Evolutionary conservation across 805 yeast genomes (phyloP).

Genomic region (Wickerhamomyces mucosus): DNA sequence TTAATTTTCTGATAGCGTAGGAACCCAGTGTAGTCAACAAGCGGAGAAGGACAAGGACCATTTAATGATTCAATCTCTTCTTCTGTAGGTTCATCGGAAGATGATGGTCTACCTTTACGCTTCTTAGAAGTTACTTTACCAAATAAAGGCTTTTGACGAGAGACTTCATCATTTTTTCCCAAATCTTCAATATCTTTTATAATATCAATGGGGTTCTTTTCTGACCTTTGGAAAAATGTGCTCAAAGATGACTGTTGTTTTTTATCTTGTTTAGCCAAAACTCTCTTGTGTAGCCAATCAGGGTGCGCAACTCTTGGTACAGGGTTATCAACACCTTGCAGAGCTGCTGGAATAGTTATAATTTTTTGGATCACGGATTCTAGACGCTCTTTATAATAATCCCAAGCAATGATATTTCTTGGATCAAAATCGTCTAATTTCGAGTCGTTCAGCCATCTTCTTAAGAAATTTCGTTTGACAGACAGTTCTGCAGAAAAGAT

Average conservation of each 20-base stretch:
- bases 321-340: slow-evolving; percentile 81
- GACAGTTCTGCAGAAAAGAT: slow-evolving; percentile 76
- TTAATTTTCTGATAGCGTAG: slow-evolving; percentile 73
- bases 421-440: slow-evolving; percentile 77
- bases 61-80: slow-evolving; percentile 42
- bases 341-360: slow-evolving; percentile 94
- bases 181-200: slow-evolving; percentile 72
- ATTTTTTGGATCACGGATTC: slow-evolving; percentile 92
- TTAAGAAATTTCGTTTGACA: slow-evolving; percentile 62
- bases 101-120: slow-evolving; percentile 20
- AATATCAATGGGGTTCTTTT: slow-evolving; percentile 29
- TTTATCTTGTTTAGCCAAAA: slow-evolving; percentile 51
- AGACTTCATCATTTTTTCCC: slow-evolving; percentile 28
- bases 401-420: slow-evolving; percentile 87
- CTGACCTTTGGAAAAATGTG: slow-evolving; percentile 43
- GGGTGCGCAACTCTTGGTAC: slow-evolving; percentile 94
- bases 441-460: slow-evolving; percentile 82
- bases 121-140: slow-evolving; percentile 30
- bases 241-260: slow-evolving; percentile 62
- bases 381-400: slow-evolving; percentile 78
- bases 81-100: slow-evolving; percentile 28
- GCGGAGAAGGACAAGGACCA: slow-evolving; percentile 56
- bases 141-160: slow-evolving; percentile 16
- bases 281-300: slow-evolving; percentile 72
- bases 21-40: slow-evolving; percentile 58